These are phyloP conservation scores for Plectosphaerella cucumerina DNA, from an alignment of 2,329 filamentous ascomycete genomes.

Conservation along the genomic window DNA sequence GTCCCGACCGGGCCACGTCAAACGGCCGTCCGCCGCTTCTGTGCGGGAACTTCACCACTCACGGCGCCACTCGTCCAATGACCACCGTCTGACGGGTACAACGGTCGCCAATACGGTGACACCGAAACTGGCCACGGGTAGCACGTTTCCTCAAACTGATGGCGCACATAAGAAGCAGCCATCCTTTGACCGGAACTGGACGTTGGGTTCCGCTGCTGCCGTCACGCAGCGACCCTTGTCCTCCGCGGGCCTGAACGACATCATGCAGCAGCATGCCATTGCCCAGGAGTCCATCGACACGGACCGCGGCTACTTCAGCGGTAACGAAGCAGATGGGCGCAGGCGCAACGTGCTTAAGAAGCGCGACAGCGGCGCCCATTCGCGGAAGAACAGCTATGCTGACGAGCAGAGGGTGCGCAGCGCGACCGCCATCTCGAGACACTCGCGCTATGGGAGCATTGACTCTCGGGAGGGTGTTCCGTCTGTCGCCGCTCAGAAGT, in stretches of 20 bases:
- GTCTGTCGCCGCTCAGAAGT: constrained; percentile 66
- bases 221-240: constrained; percentile 42
- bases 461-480: constrained; percentile 60
- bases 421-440: constrained; percentile 62
- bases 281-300: constrained; percentile 56
- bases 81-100: constrained; percentile 50
- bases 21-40: constrained; percentile 74
- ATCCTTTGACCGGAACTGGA: constrained; percentile 69
- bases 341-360: constrained; percentile 79
- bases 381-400: constrained; percentile 70
- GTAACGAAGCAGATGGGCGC: constrained; percentile 74
- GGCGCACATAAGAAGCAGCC: constrained; percentile 58
- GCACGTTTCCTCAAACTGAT: constrained; percentile 36
- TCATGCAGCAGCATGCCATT: constrained; percentile 26
- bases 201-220: constrained; percentile 48
- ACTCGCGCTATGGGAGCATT: constrained; percentile 74
- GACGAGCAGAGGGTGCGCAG: constrained; percentile 69
- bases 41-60: constrained; percentile 79
- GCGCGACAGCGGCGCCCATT: constrained; percentile 60
- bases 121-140: constrained; percentile 38
- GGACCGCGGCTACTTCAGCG: constrained; percentile 91
- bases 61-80: constrained; percentile 82
- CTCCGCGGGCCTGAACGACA: constrained; percentile 46
- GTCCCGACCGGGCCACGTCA: constrained; percentile 44
- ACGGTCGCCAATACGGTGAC: constrained; percentile 24